Percentiles rank a stretch among this genome's conserved stretches.
Conservation (phyloP, 768 basidiomycete species). For the Nidularia pulvinata region DNA sequence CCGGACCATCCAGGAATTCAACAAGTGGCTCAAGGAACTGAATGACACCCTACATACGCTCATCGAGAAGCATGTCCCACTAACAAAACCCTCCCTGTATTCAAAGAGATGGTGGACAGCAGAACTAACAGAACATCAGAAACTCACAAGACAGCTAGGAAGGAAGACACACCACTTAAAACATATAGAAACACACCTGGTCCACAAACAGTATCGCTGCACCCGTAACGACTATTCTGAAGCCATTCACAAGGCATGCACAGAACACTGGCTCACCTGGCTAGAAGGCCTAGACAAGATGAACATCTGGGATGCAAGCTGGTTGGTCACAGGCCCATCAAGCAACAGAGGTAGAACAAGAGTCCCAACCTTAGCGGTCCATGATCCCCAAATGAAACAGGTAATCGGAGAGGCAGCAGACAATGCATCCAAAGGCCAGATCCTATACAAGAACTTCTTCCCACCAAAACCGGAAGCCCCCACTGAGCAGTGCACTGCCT, state of each 20-base stretch:
- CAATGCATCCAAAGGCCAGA: slow-evolving; percentile 10
- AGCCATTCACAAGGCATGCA: slow-evolving; percentile 13
- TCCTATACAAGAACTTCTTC: slow-evolving; percentile 20
- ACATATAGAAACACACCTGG: background rate
- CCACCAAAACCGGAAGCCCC: background rate
- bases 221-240: slow-evolving; percentile 10
- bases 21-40: too few species aligned
- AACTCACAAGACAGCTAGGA: background rate
- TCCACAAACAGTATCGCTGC: background rate
- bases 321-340: slow-evolving; percentile 6
- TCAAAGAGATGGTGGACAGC: background rate
- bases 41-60: background rate
- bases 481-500: slow-evolving; percentile 11
- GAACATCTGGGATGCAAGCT: slow-evolving; percentile 15
- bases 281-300: slow-evolving; percentile 12
- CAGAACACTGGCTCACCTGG: slow-evolving; percentile 19
- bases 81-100: background rate
- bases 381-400: background rate
- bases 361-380: slow-evolving; percentile 13
- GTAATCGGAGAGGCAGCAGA: background rate
- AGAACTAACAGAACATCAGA: background rate
- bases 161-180: background rate
- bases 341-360: slow-evolving; percentile 16
- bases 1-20: too few species aligned
- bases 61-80: background rate